Evolutionary conservation across 176 grass and related monocot species (phyloP), one percentile per base, ranked within the genome.

Genomic region (Phragmites australis): DNA sequence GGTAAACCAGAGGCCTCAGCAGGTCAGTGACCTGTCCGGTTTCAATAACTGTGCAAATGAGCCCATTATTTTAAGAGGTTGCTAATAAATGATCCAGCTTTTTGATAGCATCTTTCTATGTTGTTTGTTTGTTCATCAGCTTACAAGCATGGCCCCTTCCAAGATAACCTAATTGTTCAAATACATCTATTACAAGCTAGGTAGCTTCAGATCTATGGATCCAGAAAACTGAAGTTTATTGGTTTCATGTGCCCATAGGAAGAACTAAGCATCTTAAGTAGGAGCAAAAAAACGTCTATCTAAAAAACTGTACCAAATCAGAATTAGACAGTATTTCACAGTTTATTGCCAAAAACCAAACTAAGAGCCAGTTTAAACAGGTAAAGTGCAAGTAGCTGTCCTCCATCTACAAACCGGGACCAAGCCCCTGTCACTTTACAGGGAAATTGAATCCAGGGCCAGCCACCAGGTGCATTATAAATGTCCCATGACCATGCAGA

Each of bases 11-110:
- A 43, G 41, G 16, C 68, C 25, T 49, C 25, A 49, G 26, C 15
- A 70, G 68, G 15, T 49, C 65, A 69, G 42, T 70, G 16, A 19
- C 68, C 68, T 2, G 30, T 31, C 17, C 27, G n/a, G 69, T 34
- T 53, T n/a, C 29, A 52, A 72, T 21, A 22, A 72, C 18, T 52
- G 53, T 72, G 27, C 48, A 52, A 72, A 69, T 49, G 49, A 31
- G 14, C 26, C 43, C 8, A 3, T n/a, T 9, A n/a, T n/a, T 22
- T 25, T 39, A n/a, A 55, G 48, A 45, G 68, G 26, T 31, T 71
- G 45, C 23, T 71, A 31, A 16, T 15, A 71, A 3, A 55, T 74
- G 71, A 45, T 56, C 32, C 11, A 16, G 31, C 29, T 39, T 37
- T 72, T 54, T 23, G 34, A 21, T 41, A 41, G 21, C 30, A 56